These are phyloP conservation scores for Stenocarpella maydis DNA, from an alignment of 2,329 filamentous ascomycete species.

Conservation along the genomic window DNA sequence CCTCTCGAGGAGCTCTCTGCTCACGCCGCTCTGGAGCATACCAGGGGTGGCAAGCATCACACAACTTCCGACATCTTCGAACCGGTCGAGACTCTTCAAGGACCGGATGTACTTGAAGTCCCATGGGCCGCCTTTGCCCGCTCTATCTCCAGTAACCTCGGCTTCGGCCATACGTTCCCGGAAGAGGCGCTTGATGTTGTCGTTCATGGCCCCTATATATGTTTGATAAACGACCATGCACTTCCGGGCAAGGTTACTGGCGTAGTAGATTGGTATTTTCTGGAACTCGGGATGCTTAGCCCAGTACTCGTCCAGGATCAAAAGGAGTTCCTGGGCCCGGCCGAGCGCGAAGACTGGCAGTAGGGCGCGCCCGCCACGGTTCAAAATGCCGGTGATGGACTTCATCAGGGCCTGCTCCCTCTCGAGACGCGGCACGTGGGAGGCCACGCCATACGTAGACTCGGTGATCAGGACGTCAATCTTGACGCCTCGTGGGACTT, in stretches of 20 bases:
- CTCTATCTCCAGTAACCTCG: conserved; percentile 78
- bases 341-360: conserved; percentile 97
- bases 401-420: conserved; percentile 95
- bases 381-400: conserved; percentile 88
- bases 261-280: conserved; percentile 95
- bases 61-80: conserved; percentile 93
- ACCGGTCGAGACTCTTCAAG: conserved; percentile 90
- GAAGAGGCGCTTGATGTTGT: conserved; percentile 97
- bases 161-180: conserved; percentile 90
- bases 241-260: conserved; percentile 90
- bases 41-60: conserved; percentile 97
- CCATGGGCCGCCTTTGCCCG: conserved; percentile 87
- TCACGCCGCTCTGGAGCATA: conserved; percentile 98
- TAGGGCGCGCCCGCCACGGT: conserved; percentile 88
- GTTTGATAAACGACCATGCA: conserved; percentile 99
- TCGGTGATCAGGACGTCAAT: conserved; percentile 97
- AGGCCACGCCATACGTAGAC: conserved; percentile 95
- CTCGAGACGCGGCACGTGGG: conserved; percentile 88
- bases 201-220: conserved; percentile 98
- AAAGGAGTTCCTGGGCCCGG: conserved; percentile 88
- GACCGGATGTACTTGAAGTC: conserved; percentile 95
- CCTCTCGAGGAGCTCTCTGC: conserved; percentile 87
- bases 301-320: conserved; percentile 99
- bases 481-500: conserved; percentile 87
- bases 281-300: conserved; percentile 86